Evolutionary conservation across 148 eudicot genomes (phyloP).

Genomic region (Amaranthus cruentus): DNA sequence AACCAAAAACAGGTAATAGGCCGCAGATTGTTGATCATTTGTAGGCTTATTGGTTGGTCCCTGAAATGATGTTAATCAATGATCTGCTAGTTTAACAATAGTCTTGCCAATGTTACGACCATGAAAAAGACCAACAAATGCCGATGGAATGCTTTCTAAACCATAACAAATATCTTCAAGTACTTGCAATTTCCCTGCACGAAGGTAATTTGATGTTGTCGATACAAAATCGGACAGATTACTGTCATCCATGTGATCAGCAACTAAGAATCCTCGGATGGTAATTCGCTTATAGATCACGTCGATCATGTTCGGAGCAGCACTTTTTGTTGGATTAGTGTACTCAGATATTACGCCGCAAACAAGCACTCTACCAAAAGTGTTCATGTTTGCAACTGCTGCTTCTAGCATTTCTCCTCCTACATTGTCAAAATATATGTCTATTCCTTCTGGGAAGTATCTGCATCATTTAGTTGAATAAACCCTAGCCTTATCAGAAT

Average conservation of each 20-base stretch:
- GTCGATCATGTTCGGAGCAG: constrained; percentile 34
- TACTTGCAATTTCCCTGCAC: constrained; percentile 28
- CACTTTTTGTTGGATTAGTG: constrained; percentile 9
- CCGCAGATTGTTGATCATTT: too few relatives aligned
- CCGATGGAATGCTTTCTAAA: constrained; percentile 37
- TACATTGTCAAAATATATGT: constrained; percentile 50
- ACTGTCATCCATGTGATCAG: constrained; percentile 17
- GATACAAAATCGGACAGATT: constrained; percentile 31
- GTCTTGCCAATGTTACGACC: constrained; percentile 47
- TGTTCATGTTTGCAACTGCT: constrained; percentile 55
- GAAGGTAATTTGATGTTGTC: constrained; percentile 29
- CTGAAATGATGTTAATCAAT: background rate
- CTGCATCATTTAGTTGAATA: constrained; percentile 15
- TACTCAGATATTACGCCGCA: constrained; percentile 59
- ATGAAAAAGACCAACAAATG: constrained; percentile 42
- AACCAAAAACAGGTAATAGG: too few relatives aligned
- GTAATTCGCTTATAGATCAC: constrained; percentile 46
- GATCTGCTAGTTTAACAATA: constrained; percentile 37
- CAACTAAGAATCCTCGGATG: constrained; percentile 39
- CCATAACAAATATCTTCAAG: constrained; percentile 45
- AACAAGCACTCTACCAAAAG: constrained; percentile 42
- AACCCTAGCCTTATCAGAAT: too few relatives aligned
- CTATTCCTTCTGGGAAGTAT: constrained; percentile 60
- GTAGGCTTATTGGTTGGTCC: too few relatives aligned
- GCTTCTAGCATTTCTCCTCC: constrained; percentile 60